A percentile compares a stretch with the other conserved stretches of the same genome.
phyloP scores from a whole-genome alignment of 257 asterid species.

The Haberlea rhodopensis region DNA sequence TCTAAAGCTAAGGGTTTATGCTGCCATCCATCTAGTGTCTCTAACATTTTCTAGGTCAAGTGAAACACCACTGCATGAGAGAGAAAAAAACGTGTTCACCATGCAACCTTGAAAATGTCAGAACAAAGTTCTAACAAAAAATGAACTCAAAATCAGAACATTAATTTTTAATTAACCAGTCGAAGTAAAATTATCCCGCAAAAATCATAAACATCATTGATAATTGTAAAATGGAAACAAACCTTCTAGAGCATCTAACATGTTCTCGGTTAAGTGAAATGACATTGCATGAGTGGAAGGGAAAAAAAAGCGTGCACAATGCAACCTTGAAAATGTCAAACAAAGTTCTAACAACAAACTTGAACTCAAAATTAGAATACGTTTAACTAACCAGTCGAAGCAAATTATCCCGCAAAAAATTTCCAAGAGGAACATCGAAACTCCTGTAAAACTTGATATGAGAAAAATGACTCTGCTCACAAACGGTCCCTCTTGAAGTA shows the following conservation, averaged over 20 bases:
- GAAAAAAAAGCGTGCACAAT: too few species aligned
- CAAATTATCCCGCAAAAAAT: slow-evolving; percentile 70
- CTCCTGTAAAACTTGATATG: slow-evolving; percentile 82
- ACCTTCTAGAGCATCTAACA: neutral
- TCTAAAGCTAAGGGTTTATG: too few species aligned
- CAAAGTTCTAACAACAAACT: slow-evolving; percentile 14
- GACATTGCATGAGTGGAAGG: neutral
- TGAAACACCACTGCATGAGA: too few species aligned
- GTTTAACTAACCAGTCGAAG: slow-evolving; percentile 65
- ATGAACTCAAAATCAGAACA: too few species aligned
- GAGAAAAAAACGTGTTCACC: too few species aligned
- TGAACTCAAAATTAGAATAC: slow-evolving; percentile 14
- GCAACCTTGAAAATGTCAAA: slow-evolving; percentile 7
- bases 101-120: too few species aligned
- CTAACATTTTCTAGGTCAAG: too few species aligned
- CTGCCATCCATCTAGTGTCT: too few species aligned
- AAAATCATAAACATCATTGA: too few species aligned
- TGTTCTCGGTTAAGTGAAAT: slow-evolving; percentile 2
- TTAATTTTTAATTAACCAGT: too few species aligned
- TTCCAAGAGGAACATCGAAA: slow-evolving; percentile 86
- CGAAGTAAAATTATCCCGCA: too few species aligned
- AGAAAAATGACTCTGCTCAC: slow-evolving; percentile 82
- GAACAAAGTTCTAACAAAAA: too few species aligned
- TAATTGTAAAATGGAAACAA: neutral
- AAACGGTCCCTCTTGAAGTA: slow-evolving; percentile 64